Conservation (phyloP, 805 yeast species). For the Cyberlindnera mycetangii region DNA sequence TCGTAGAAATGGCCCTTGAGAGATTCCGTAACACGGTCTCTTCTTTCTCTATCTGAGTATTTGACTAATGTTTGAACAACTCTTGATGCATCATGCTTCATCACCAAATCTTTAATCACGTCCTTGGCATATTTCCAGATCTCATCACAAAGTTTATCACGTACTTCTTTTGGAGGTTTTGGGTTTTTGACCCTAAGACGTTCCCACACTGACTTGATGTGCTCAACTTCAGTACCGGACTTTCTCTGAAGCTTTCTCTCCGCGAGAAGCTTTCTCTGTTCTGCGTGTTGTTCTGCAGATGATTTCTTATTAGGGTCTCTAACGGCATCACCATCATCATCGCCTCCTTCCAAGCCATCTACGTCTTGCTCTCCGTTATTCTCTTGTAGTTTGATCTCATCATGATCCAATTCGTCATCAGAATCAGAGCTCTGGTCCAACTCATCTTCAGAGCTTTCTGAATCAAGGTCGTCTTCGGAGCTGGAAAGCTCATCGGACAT, state of each 20-base stretch:
- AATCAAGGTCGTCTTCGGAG: slow-evolving; percentile 28
- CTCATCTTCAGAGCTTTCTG: slow-evolving; percentile 21
- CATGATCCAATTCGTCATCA: slow-evolving; percentile 31
- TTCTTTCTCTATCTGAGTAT: slow-evolving; percentile 75
- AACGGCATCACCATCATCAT: background rate
- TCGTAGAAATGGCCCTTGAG: slow-evolving; percentile 75
- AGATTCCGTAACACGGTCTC: slow-evolving; percentile 63
- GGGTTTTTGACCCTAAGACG: slow-evolving; percentile 81
- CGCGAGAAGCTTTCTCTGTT: slow-evolving; percentile 70
- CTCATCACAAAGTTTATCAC: slow-evolving; percentile 77
- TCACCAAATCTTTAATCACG: slow-evolving; percentile 75
- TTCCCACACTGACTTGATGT: slow-evolving; percentile 89
- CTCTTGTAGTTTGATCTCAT: slow-evolving; percentile 8
- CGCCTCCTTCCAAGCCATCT: slow-evolving; percentile 3
- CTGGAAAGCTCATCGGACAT: slow-evolving; percentile 30
- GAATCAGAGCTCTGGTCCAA: slow-evolving; percentile 18
- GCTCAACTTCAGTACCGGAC: slow-evolving; percentile 82
- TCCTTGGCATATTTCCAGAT: slow-evolving; percentile 82
- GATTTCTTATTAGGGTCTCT: slow-evolving; percentile 37
- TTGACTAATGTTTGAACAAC: slow-evolving; percentile 92
- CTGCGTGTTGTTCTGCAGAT: slow-evolving; percentile 72
- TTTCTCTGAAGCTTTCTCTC: slow-evolving; percentile 87
- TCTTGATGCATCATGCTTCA: slow-evolving; percentile 96
- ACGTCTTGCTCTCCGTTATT: slow-evolving; percentile 1
- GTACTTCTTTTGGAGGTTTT: slow-evolving; percentile 68